Evolutionary conservation across 331 rosid genomes (phyloP), one percentile per base, ranked within the genome.

Genomic region (Spiraea crenata): DNA sequence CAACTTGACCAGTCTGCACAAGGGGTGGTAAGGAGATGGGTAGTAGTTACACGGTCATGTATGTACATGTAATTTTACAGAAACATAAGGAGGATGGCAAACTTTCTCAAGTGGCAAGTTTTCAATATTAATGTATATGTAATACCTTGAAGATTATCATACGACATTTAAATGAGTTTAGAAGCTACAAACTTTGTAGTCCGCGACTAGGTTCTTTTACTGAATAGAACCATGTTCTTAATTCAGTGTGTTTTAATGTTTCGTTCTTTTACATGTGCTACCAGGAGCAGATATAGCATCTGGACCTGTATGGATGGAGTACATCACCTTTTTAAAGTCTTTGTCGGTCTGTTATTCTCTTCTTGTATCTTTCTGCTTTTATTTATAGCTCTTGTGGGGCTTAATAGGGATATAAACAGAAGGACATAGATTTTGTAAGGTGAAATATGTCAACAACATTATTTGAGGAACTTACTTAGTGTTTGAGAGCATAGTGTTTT

Each of bases 291-390:
- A 93, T 80, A 89, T 91, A 63, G 84, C 99, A 61, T 91, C 99
- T 58, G 99, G 99, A 59, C 99, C 99, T 20, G 88, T 93, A 56
- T 93, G 99, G 99, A 84, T 86, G 91, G 99, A 93, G 82, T 93
- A 93, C 82, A 86, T 93, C 59, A 44, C 92, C 72, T 91, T 93
- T 76, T 79, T 91, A 60, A 93, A 85, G 81, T 86, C 92, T 46
- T 83, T 91, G 76, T 97, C 93, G 90, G 99, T 93, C 50, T 73
- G 89, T 77, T 67, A 70, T 38, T 62, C 72, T 77, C 77, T 57
- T 72, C 71, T 47, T 67, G 4, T 31, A 5, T 71, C 45, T 72
- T 57, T 57, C 16, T 68, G 70, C 65, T 67, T 64, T 77, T 54
- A 48, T 19, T 65, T 65, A 42, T 77, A 45, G 39, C 56, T 52